Base-by-base conservation (phyloP, 768 basidiomycete genomes). In the Rhodotorula kratochvilovae region DNA sequence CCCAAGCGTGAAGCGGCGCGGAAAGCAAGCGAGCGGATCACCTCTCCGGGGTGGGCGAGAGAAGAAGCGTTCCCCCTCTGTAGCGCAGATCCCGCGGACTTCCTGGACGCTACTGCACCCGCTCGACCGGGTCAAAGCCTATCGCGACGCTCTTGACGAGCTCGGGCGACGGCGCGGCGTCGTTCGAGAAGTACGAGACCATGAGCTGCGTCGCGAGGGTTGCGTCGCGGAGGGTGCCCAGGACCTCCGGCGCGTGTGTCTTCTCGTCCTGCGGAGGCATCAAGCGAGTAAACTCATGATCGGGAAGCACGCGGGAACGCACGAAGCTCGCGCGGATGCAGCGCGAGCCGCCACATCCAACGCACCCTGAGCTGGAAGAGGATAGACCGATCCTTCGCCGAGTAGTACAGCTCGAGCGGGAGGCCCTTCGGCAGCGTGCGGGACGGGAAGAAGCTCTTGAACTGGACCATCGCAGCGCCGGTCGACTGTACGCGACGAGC, bases 371-470 rank as follows among this genome's bases (percentile, higher is more conserved):
- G 79, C 61, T 80, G 79, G 60, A 82, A 80, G 2, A 71, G 67
- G 36, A 81, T 71, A 5, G 73, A 73, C 8, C 77, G 78, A 48
- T 77, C 65, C 7, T 73, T 35, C 5, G 80, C 79, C 53, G 48
- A 79, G 62, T 57, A 81, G 76, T n/a, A 79, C 63, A 68, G 31
- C 46, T 62, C 56, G 27, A 81, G 75, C 2, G 79, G 75, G 53
- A 79, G 73, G 8, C 81, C 81, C 57, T 80, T 79, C 3, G 73
- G 72, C 7, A 81, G 77, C 23, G 76, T 75, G 4, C 65, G 55
- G 25, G 76, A 58, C 17, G 81, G 80, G 77, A 82, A 82, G 68
- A 81, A 73, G 7, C 77, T 72, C 65, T 81, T 81, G 70, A 82
- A 77, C 29, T 73, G 64, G 50, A 78, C 77, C 43, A 81, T 74